phyloP scores from a whole-genome alignment of 257 asterid species.

The Solanum appendiculatum region DNA sequence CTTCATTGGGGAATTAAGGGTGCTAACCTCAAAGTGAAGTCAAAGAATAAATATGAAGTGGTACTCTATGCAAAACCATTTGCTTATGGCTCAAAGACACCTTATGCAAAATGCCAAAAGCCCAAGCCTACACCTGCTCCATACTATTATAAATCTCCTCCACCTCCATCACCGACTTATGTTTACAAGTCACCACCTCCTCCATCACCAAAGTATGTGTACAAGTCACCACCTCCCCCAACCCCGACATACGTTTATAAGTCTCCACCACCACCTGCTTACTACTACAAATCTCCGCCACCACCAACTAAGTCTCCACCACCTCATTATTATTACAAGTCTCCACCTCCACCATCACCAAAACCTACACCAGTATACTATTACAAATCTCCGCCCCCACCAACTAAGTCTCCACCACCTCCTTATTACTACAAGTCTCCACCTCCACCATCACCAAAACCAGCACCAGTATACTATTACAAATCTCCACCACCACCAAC shows the following conservation, averaged over 20 bases:
- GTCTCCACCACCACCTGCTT: conserved; percentile 2
- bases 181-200: conserved; percentile 22
- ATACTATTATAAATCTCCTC: conserved; percentile 9
- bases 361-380: neutral
- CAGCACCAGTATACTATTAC: neutral
- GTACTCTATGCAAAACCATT: conserved; percentile 19
- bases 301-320: neutral
- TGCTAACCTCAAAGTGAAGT: conserved; percentile 21
- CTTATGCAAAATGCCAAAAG: neutral
- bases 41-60: conserved; percentile 16
- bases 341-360: conserved; percentile 1
- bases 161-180: neutral
- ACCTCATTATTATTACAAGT: neutral
- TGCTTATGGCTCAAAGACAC: conserved; percentile 11
- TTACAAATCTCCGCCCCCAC: neutral
- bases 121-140: conserved; percentile 3
- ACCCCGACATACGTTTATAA: conserved; percentile 3
- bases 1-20: conserved; percentile 17
- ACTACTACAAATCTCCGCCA: neutral
- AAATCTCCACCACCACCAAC: neutral
- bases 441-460: neutral
- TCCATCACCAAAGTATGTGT: conserved; percentile 20
- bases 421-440: too few relatives aligned
- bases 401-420: neutral
- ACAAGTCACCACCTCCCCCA: conserved; percentile 25